Evolutionary conservation across 345 rosid genomes (phyloP).

Genomic region (Reutealis trisperma): DNA sequence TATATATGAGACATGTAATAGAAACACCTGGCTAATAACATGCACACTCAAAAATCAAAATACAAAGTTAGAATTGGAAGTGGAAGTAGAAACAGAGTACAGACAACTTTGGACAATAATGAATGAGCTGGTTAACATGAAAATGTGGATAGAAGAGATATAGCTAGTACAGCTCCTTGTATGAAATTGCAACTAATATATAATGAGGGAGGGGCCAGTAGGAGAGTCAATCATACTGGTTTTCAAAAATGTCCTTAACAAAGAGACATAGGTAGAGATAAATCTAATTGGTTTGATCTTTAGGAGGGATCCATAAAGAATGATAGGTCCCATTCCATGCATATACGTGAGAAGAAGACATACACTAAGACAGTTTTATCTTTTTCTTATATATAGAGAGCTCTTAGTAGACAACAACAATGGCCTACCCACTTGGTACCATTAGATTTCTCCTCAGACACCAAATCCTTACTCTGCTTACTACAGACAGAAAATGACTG

Average conservation of each 20-base stretch:
- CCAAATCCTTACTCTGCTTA: slow-evolving; percentile 37
- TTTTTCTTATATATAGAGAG: not conserved
- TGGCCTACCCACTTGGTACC: slow-evolving; percentile 43
- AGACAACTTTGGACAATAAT: slow-evolving; percentile 13
- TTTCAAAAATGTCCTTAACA: slow-evolving; percentile 24
- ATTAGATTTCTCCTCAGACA: slow-evolving; percentile 38
- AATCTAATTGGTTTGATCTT: slow-evolving; percentile 18
- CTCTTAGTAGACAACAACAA: slow-evolving; percentile 18
- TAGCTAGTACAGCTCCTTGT: not conserved
- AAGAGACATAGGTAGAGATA: slow-evolving; percentile 26
- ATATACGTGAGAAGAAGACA: slow-evolving; percentile 17
- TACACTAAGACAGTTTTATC: slow-evolving; percentile 19
- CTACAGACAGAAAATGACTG: slow-evolving; percentile 33
- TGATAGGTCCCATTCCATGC: slow-evolving; percentile 30
- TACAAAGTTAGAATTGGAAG: not conserved
- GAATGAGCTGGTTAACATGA: slow-evolving; percentile 27
- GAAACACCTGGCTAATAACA: too few species aligned
- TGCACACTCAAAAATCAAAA: too few species aligned
- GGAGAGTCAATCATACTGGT: not conserved
- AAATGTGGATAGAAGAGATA: not conserved
- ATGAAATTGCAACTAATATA: slow-evolving; percentile 5
- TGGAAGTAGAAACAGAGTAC: not conserved
- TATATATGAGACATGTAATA: too few species aligned
- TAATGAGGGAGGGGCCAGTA: not conserved
- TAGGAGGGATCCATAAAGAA: slow-evolving; percentile 5